Base-by-base conservation (phyloP, 345 rosid species). In the Dipteronia sinensis region DNA sequence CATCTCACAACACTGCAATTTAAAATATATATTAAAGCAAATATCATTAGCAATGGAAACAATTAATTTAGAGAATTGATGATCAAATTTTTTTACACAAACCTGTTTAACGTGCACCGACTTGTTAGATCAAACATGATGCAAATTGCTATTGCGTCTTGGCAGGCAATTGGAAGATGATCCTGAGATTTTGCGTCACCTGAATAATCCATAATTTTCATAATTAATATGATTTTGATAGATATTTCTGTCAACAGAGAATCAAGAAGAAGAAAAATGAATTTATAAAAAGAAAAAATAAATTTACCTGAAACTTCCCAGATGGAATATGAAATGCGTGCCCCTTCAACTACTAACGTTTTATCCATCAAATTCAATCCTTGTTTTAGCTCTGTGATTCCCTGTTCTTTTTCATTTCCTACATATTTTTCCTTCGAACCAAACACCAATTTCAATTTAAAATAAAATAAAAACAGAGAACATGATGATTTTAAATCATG, bases 51-150 rank as follows among this genome's bases (percentile, higher is more conserved):
- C 3, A 11, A 74, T 74, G 49, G 5, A 51, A 70, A 64, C 34
- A 17, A 31, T 46, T 53, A 17, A 31, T 46, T 53, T 19, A 17
- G 40, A 65, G 20, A 38, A 64, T 49, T 40, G 71, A 69, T 20
- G 64, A 19, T 22, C 25, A 56, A 56, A 49, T 8, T 42, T 1
- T 53, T 53, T 53, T 10, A 59, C 25, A 31, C 68, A 65, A 49
- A 92, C 97, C 89, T 85, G 65, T 87, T 89, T 72, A 94, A 80
- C 0, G 97, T 93, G 72, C 95, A 85, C 44, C 98, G 89, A 80
- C 98, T 93, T 1, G 98, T 93, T 27, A 93, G 87, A 83, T 95
- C 98, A 77, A 93, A 95, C 98, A 95, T 90, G 80, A 93, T 87
- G 62, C 92, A 79, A 78, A 93, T 91, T 6, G 98, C 98, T 31